These are phyloP conservation scores for Claviceps sp. DNA, from an alignment of 2,329 filamentous ascomycete species.

Conservation along the genomic window DNA sequence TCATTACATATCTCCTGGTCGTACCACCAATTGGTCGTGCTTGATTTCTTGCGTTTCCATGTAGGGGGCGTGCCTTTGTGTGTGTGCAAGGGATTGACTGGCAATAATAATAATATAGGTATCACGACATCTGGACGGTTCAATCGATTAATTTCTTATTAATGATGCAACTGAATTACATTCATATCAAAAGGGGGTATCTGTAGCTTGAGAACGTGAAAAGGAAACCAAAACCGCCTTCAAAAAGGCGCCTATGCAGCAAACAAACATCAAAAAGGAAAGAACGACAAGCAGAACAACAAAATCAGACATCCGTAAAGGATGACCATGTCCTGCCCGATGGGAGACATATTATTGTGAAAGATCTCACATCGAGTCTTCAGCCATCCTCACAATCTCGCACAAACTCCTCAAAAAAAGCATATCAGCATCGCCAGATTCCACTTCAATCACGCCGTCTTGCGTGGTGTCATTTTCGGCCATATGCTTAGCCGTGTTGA, in stretches of 20 bases:
- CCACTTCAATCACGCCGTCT: conserved; percentile 18
- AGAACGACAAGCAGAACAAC: too few relatives aligned
- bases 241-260: not conserved
- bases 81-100: too few relatives aligned
- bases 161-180: too few relatives aligned
- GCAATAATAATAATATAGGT: too few relatives aligned
- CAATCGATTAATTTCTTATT: too few relatives aligned
- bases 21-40: too few relatives aligned
- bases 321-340: not conserved
- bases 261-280: not conserved
- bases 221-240: too few relatives aligned
- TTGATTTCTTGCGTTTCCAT: too few relatives aligned
- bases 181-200: not conserved
- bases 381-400: conserved; percentile 27
- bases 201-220: not conserved
- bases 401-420: conserved; percentile 28
- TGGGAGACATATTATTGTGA: not conserved
- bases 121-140: too few relatives aligned
- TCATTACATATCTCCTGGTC: too few relatives aligned
- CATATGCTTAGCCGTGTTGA: conserved; percentile 32
- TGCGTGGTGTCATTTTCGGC: conserved; percentile 16
- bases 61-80: too few relatives aligned
- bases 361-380: conserved; percentile 14
- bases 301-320: too few relatives aligned
- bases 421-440: conserved; percentile 20